Evolutionary conservation across 2,329 filamentous ascomycete genomes (phyloP).

Genomic region (Ramularia endophylla): DNA sequence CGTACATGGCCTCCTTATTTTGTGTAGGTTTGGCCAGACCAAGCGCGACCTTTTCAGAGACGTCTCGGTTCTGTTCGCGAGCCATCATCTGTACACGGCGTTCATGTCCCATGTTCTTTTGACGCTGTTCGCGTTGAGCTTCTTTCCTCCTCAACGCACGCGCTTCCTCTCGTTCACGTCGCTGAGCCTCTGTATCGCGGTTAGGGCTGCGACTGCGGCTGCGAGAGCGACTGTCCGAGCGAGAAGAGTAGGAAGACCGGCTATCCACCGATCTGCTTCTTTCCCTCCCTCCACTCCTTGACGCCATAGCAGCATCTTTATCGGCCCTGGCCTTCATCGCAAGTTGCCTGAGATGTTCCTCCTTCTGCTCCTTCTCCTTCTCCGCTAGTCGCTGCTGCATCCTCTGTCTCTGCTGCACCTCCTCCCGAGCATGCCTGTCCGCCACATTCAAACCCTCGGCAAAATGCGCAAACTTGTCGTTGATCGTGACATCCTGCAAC

Average conservation of each 20-base stretch:
- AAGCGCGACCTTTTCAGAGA: slow-evolving; percentile 92
- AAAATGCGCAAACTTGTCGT: slow-evolving; percentile 97
- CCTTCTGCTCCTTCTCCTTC: slow-evolving; percentile 92
- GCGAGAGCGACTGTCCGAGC: slow-evolving; percentile 16
- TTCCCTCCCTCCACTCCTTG: slow-evolving; percentile 36
- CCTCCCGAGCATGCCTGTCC: slow-evolving; percentile 88
- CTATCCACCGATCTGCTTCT: slow-evolving; percentile 25
- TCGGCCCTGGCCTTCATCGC: slow-evolving; percentile 91
- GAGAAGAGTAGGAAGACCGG: slow-evolving; percentile 35
- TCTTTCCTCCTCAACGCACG: slow-evolving; percentile 74
- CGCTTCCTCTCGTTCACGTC: slow-evolving; percentile 66
- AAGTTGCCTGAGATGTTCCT: slow-evolving; percentile 80
- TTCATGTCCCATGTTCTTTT: slow-evolving; percentile 94
- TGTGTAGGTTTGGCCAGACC: slow-evolving; percentile 93
- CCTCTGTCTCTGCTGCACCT: slow-evolving; percentile 81
- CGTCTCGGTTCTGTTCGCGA: slow-evolving; percentile 91
- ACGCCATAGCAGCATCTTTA: slow-evolving; percentile 36
- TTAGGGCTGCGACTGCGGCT: slow-evolving; percentile 40
- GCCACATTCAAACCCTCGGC: slow-evolving; percentile 91
- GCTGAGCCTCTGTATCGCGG: slow-evolving; percentile 49
- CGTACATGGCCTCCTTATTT: slow-evolving; percentile 91
- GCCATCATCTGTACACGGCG: slow-evolving; percentile 88
- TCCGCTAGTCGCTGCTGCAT: slow-evolving; percentile 97
- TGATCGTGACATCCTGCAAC: slow-evolving; percentile 89
- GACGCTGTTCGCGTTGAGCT: slow-evolving; percentile 81